Percentiles rank a stretch among this genome's conserved stretches.
phyloP scores from a whole-genome alignment of 1,284 basidiomycete genomes.

The Vanrija sp. region DNA sequence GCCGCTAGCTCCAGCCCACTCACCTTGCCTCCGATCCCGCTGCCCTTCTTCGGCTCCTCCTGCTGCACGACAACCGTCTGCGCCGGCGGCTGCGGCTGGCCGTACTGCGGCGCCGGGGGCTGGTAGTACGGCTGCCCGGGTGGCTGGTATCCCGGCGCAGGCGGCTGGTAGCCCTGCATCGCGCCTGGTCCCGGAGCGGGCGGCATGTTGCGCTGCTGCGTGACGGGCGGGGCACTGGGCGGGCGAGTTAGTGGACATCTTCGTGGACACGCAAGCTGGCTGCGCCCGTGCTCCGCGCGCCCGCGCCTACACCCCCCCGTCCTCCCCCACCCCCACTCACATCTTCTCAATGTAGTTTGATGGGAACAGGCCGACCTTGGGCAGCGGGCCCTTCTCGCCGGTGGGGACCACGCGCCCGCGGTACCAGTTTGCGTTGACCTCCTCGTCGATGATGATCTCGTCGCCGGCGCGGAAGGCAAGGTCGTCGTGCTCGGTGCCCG shows the following conservation, averaged over 20 bases:
- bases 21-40: slow-evolving; percentile 37
- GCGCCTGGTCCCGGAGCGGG: neutral
- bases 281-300: neutral
- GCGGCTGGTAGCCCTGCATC: slow-evolving; percentile 4
- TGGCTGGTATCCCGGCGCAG: slow-evolving; percentile 15
- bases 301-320: neutral
- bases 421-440: slow-evolving; percentile 46
- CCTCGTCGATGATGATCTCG: slow-evolving; percentile 41
- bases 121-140: neutral
- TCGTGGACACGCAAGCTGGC: neutral
- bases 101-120: neutral
- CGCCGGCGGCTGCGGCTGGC: slow-evolving; percentile 1
- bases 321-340: slow-evolving; percentile 19
- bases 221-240: slow-evolving; percentile 10
- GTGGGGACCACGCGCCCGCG: slow-evolving; percentile 36
- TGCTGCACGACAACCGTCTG: slow-evolving; percentile 22
- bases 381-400: slow-evolving; percentile 29
- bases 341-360: slow-evolving; percentile 43
- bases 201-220: slow-evolving; percentile 20
- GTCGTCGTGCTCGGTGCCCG: slow-evolving; percentile 38
- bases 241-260: slow-evolving; percentile 4
- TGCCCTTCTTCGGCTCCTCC: slow-evolving; percentile 25
- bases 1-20: slow-evolving; percentile 4
- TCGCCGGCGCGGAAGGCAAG: slow-evolving; percentile 41
- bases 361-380: slow-evolving; percentile 40